phyloP scores from a whole-genome alignment of 2,329 filamentous ascomycete genomes.

The Byssochlamys sp. region DNA sequence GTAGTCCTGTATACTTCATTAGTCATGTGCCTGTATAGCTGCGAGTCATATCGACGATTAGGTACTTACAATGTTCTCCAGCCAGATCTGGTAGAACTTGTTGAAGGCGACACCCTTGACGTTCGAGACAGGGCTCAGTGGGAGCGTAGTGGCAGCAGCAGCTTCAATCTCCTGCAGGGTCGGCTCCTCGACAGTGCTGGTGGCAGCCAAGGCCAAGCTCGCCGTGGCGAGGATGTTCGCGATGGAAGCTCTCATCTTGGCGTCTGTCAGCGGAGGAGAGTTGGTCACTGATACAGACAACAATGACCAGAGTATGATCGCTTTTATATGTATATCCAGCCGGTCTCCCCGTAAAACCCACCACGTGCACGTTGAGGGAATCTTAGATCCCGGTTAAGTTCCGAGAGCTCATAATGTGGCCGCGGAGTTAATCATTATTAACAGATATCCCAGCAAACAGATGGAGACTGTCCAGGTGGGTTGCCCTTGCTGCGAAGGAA shows the following conservation, averaged over 20 bases:
- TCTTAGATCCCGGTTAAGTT: background rate
- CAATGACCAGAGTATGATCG: background rate
- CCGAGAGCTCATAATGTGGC: background rate
- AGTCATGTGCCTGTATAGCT: background rate
- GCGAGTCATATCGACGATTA: too few relatives aligned
- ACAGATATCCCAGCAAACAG: background rate
- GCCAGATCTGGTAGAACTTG: conserved; percentile 62
- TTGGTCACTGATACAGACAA: conserved; percentile 7
- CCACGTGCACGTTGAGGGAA: background rate
- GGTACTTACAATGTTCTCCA: conserved; percentile 58
- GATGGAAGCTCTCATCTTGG: conserved; percentile 42
- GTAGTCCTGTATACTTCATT: conserved; percentile 40
- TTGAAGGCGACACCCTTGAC: conserved; percentile 65
- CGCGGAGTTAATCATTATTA: background rate
- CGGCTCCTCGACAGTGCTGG: conserved; percentile 13
- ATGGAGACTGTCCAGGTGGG: background rate
- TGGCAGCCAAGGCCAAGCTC: conserved; percentile 15
- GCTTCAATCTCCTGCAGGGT: conserved; percentile 19
- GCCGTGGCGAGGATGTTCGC: conserved; percentile 16
- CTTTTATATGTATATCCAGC: background rate
- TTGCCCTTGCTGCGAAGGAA: background rate
- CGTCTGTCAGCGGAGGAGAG: conserved; percentile 29
- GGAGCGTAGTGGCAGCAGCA: conserved; percentile 49
- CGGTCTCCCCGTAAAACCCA: background rate
- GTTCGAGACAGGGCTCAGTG: conserved; percentile 52